A percentile compares a stretch with the other conserved stretches of the same genome.
Evolutionary conservation across 306 rosid species (phyloP).

Genomic region (Malus asiatica): DNA sequence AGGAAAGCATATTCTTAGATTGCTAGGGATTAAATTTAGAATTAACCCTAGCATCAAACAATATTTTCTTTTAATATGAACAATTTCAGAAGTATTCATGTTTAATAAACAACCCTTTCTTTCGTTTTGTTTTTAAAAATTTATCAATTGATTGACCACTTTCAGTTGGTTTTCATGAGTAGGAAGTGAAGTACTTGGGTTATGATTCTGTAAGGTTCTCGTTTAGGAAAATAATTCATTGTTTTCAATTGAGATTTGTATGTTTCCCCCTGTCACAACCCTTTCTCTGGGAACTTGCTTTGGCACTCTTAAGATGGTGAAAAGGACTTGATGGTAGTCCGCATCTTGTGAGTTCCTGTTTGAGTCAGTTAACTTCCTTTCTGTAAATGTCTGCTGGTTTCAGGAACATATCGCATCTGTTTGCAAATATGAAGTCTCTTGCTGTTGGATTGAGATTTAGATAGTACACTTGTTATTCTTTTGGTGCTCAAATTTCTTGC

Average conservation of each 20-base stretch:
- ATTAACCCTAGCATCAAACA: neutral
- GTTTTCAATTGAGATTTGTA: neutral
- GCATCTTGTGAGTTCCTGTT: neutral
- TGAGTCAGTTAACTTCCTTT: neutral
- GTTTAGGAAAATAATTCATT: neutral
- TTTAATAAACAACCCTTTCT: neutral
- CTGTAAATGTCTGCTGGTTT: neutral
- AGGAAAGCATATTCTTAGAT: neutral
- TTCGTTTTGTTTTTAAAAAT: neutral
- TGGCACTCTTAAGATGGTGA: neutral
- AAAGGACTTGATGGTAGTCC: neutral
- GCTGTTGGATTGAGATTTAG: neutral
- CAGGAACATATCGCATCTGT: neutral
- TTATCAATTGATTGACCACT: neutral
- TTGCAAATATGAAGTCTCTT: neutral
- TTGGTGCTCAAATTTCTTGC: neutral
- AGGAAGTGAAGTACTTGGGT: neutral
- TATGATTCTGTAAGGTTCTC: neutral
- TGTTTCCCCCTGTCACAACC: neutral
- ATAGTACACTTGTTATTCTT: neutral
- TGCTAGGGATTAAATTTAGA: neutral
- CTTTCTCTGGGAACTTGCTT: neutral
- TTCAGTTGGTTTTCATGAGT: neutral
- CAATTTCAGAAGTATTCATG: neutral
- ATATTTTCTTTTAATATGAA: neutral